A percentile compares a stretch with the other conserved stretches of the same genome.
Evolutionary conservation across 495 filamentous ascomycete species (phyloP).

Genomic region (Oleoguttula mirabilis): DNA sequence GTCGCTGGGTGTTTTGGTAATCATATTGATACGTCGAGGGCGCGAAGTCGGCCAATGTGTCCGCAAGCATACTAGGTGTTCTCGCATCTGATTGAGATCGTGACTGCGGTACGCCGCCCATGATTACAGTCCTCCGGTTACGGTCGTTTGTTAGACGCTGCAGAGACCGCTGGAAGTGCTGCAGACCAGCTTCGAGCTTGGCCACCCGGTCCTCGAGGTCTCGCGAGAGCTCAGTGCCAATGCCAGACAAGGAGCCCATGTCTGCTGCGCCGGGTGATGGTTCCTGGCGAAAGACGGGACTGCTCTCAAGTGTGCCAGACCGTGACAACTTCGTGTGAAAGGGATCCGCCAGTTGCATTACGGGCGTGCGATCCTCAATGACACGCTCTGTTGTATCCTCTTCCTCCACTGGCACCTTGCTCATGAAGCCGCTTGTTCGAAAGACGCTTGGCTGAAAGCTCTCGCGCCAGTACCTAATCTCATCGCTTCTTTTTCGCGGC

Average conservation of each 20-base stretch:
- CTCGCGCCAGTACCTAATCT: conserved; percentile 22
- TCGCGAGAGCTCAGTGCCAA: conserved; percentile 14
- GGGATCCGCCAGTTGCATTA: background rate
- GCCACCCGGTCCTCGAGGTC: conserved; percentile 21
- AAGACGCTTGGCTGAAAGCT: conserved; percentile 16
- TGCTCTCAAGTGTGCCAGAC: background rate
- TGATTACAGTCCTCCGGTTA: conserved; percentile 13
- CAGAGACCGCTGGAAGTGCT: conserved; percentile 12
- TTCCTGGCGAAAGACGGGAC: background rate
- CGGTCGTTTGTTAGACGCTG: conserved; percentile 13
- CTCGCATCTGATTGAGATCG: conserved; percentile 2
- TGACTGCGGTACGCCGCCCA: conserved; percentile 9
- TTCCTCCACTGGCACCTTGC: background rate
- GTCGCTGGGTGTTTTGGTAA: background rate
- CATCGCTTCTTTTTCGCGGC: conserved; percentile 17
- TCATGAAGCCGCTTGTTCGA: conserved; percentile 14
- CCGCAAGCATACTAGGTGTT: conserved; percentile 18
- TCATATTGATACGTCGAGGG: conserved; percentile 1
- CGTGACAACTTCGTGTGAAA: background rate
- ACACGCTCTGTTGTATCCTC: no score
- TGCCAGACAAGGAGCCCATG: conserved; percentile 3
- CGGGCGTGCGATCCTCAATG: background rate
- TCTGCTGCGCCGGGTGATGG: conserved; percentile 3
- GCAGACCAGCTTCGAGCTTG: conserved; percentile 13
- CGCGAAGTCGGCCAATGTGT: conserved; percentile 5